Conservation (phyloP, 164 flowering plant genomes). For the Annona cherimola region DNA sequence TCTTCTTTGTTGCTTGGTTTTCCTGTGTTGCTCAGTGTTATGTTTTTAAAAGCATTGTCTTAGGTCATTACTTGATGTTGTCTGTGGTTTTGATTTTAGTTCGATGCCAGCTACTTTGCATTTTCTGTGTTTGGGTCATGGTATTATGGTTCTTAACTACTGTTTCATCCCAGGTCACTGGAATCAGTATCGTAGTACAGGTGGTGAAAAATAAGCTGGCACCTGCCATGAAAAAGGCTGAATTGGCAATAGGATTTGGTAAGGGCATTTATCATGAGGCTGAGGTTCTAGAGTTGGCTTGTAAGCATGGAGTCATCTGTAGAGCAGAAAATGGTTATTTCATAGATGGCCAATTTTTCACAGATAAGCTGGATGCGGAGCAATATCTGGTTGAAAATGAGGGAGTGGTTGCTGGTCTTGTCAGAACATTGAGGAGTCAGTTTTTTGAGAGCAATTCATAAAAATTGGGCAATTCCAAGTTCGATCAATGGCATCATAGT, state of each 20-base stretch:
- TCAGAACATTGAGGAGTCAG: constrained; percentile 34
- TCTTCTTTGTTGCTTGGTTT: too few species aligned
- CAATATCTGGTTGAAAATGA: constrained; percentile 46
- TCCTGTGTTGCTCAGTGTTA: background rate
- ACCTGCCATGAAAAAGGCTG: constrained; percentile 59
- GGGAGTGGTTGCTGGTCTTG: constrained; percentile 33
- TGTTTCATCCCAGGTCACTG: constrained; percentile 40
- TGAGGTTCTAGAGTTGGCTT: constrained; percentile 72
- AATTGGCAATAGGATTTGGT: constrained; percentile 58
- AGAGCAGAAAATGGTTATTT: constrained; percentile 40
- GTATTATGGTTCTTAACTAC: background rate
- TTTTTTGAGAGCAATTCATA: constrained; percentile 26
- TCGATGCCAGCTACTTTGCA: background rate
- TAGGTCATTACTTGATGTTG: background rate
- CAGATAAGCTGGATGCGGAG: constrained; percentile 42
- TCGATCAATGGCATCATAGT: background rate
- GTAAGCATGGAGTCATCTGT: constrained; percentile 54
- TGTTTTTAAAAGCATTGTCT: background rate
- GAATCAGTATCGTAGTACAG: constrained; percentile 57
- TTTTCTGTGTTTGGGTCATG: background rate
- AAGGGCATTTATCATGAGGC: constrained; percentile 54
- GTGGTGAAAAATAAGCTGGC: constrained; percentile 80
- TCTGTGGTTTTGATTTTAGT: too few species aligned
- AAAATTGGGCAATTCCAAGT: background rate
- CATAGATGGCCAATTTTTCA: constrained; percentile 48